Percentiles rank a stretch among this genome's conserved stretches.
Conservation (phyloP, 148 eudicot species). For the Dianthus caryophyllus region DNA sequence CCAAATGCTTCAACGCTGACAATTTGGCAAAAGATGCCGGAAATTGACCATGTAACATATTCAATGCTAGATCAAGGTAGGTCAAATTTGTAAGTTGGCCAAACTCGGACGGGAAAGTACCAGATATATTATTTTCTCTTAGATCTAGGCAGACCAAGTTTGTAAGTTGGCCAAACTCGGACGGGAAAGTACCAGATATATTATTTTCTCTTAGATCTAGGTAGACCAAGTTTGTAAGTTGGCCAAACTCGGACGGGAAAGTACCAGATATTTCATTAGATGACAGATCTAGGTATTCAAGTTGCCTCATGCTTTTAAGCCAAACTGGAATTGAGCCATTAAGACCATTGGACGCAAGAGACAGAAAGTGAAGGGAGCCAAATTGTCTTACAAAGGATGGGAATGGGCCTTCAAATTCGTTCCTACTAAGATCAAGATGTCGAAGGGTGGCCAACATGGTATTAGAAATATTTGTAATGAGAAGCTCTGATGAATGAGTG, state of each 20-base stretch:
- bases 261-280: too few relatives aligned
- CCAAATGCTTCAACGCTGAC: not conserved
- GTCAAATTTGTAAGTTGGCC: not conserved
- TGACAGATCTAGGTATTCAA: not conserved
- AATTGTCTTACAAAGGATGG: not conserved
- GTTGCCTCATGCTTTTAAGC: not conserved
- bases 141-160: too few relatives aligned
- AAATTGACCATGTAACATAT: not conserved
- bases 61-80: not conserved
- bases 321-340: not conserved
- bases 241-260: too few relatives aligned
- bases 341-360: not conserved
- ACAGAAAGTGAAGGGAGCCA: not conserved
- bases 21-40: not conserved
- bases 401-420: not conserved
- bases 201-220: not conserved
- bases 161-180: too few relatives aligned
- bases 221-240: slow-evolving; percentile 4
- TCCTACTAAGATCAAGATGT: not conserved
- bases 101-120: too few relatives aligned
- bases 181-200: not conserved
- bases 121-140: too few relatives aligned
- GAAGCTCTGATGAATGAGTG: not conserved
- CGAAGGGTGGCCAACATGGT: not conserved
- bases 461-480: not conserved